Evolutionary conservation across 139 green algal genomes (phyloP), one percentile per base, ranked within the genome.

Genomic region (Spirogloea muscicola): DNA sequence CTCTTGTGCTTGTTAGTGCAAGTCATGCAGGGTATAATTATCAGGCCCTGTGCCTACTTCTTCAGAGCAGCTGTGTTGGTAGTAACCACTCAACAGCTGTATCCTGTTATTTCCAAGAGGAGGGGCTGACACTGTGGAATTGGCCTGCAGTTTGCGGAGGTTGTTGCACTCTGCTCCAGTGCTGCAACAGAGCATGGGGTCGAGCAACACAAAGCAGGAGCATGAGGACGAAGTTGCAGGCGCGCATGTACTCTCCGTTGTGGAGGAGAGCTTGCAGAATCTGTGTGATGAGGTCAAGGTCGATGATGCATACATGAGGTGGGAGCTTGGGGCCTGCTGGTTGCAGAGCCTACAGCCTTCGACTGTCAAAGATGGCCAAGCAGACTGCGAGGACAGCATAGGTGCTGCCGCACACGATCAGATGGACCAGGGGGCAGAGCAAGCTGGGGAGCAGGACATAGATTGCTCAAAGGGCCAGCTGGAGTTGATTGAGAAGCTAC

Each of bases 321-420:
- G 73, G 73, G 73, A 81, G 67, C 39, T 81, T 4, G 73, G 73
- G 3, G 73, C 73, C 5, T 81, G 73, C 65, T 81, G 73, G 73
- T 21, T 75, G 16, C 73, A 81, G 49, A 67, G 80, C 33, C 43
- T 81, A 44, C 73, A 81, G 69, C n/a, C n/a, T n/a, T n/a, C n/a
- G n/a, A n/a, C n/a, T n/a, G n/a, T n/a, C n/a, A n/a, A n/a, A n/a
- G n/a, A n/a, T n/a, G n/a, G n/a, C n/a, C n/a, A n/a, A n/a, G n/a
- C n/a, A n/a, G n/a, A n/a, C n/a, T n/a, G n/a, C n/a, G n/a, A n/a
- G n/a, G n/a, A n/a, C n/a, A n/a, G n/a, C n/a, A n/a, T n/a, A n/a
- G n/a, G n/a, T n/a, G n/a, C n/a, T n/a, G n/a, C n/a, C n/a, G n/a
- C n/a, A n/a, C n/a, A n/a, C n/a, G n/a, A n/a, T n/a, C n/a, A n/a